phyloP scores from a whole-genome alignment of 805 yeast genomes.

The Suhomyces pyralidae region DNA sequence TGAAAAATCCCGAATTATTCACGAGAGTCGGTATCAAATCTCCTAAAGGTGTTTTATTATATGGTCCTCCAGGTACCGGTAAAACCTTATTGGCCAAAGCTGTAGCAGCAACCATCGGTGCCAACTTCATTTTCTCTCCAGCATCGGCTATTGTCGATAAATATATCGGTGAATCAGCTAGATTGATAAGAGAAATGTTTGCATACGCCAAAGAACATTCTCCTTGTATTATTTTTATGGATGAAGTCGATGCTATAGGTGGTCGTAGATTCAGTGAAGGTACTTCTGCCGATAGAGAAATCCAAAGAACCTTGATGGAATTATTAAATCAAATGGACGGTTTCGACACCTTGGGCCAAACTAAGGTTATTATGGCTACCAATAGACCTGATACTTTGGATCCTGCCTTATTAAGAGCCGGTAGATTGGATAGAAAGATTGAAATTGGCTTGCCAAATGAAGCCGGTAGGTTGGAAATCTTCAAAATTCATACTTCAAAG shows the following conservation, averaged over 20 bases:
- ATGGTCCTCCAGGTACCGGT: slow-evolving; percentile 99
- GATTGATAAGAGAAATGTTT: slow-evolving; percentile 96
- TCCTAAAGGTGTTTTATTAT: slow-evolving; percentile 95
- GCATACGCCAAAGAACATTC: slow-evolving; percentile 97
- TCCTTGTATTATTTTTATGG: slow-evolving; percentile 98
- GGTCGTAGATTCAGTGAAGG: slow-evolving; percentile 98
- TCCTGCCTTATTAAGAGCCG: slow-evolving; percentile 96
- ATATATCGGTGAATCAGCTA: slow-evolving; percentile 96
- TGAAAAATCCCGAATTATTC: slow-evolving; percentile 95
- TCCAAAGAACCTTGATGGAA: slow-evolving; percentile 97
- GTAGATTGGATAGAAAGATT: slow-evolving; percentile 93
- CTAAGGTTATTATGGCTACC: slow-evolving; percentile 98
- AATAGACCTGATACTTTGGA: slow-evolving; percentile 97
- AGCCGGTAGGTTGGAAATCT: slow-evolving; percentile 89
- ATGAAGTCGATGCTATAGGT: slow-evolving; percentile 98
- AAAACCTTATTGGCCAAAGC: slow-evolving; percentile 95
- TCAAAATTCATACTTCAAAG: slow-evolving; percentile 85
- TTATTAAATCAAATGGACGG: slow-evolving; percentile 98
- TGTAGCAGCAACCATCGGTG: slow-evolving; percentile 97
- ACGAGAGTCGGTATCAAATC: slow-evolving; percentile 95
- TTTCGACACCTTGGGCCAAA: slow-evolving; percentile 92
- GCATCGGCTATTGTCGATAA: slow-evolving; percentile 98
- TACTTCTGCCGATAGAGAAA: slow-evolving; percentile 97
- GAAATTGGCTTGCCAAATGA: slow-evolving; percentile 96
- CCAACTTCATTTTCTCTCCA: slow-evolving; percentile 96